Evolutionary conservation across 208 protist species (phyloP).

Genomic region (Trypanosoma rangeli): DNA sequence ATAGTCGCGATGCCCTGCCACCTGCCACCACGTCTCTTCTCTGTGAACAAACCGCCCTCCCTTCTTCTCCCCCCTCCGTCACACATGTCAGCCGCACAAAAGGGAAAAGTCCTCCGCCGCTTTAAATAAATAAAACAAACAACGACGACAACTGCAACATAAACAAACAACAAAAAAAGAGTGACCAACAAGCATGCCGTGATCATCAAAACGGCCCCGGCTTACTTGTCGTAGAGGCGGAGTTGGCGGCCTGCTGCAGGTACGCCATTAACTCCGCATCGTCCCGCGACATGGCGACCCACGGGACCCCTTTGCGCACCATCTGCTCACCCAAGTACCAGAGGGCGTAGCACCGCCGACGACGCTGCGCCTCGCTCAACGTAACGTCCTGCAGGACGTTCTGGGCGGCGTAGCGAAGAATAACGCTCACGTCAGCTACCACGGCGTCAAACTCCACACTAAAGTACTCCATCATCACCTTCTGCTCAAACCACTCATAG

Average conservation of each 20-base stretch:
- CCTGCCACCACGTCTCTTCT: background rate
- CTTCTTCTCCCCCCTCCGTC: background rate
- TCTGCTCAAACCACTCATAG: constrained; percentile 38
- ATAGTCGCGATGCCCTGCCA: background rate
- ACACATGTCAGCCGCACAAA: no score
- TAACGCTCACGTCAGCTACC: constrained; percentile 60
- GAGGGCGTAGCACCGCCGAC: constrained; percentile 76
- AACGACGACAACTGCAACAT: background rate
- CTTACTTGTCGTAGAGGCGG: constrained; percentile 53
- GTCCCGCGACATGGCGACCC: constrained; percentile 31
- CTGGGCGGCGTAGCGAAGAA: constrained; percentile 69
- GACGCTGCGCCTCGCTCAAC: constrained; percentile 53
- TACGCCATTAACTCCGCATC: constrained; percentile 78
- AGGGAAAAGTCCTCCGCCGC: no score
- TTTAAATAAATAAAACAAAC: background rate
- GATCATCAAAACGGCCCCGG: constrained; percentile 50
- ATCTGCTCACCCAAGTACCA: constrained; percentile 83
- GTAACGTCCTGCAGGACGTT: constrained; percentile 69
- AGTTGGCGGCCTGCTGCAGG: constrained; percentile 80
- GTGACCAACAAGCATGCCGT: background rate
- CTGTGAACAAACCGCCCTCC: background rate
- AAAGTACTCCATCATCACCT: constrained; percentile 80
- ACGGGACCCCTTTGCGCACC: constrained; percentile 55
- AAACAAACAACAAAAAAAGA: no score
- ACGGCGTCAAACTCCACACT: constrained; percentile 86